These are phyloP conservation scores for Pseudozyma pruni DNA, from an alignment of 1,284 basidiomycete species.

Conservation along the genomic window DNA sequence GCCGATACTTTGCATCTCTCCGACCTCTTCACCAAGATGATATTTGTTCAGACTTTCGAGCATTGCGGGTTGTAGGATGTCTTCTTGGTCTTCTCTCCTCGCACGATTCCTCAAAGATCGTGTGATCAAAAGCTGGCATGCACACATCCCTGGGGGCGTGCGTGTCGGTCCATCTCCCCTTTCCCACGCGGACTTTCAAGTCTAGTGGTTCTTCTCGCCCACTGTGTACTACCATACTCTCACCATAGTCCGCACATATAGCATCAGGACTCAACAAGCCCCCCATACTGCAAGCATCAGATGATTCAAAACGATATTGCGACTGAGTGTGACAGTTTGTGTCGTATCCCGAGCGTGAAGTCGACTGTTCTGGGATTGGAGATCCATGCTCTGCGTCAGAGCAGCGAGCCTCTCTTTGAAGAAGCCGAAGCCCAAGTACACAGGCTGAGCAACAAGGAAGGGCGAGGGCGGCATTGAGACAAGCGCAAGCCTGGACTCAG, in stretches of 20 bases:
- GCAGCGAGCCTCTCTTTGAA: too few species aligned
- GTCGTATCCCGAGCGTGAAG: too few species aligned
- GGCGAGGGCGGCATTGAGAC: too few species aligned
- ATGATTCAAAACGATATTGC: constrained; percentile 19
- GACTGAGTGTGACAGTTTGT: constrained; percentile 1
- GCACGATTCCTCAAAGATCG: constrained; percentile 5
- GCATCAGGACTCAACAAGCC: constrained; percentile 46
- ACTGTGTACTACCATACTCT: constrained; percentile 1
- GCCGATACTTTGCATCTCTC: neutral
- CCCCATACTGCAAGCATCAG: constrained; percentile 42
- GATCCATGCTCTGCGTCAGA: too few species aligned
- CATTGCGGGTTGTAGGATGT: constrained; percentile 15
- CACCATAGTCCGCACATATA: constrained; percentile 22
- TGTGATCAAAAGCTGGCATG: constrained; percentile 31
- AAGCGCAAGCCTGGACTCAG: too few species aligned
- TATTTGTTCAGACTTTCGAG: constrained; percentile 8
- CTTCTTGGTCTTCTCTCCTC: constrained; percentile 23
- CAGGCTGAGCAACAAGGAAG: neutral
- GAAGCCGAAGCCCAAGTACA: neutral
- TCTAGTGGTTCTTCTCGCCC: neutral
- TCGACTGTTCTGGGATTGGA: too few species aligned
- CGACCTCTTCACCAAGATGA: constrained; percentile 19
- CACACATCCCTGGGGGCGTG: neutral
- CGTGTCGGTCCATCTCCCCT: constrained; percentile 6
- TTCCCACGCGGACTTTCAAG: neutral